Evolutionary conservation across 352 stramenopile species (phyloP), one percentile per base, ranked within the genome.

Genomic region (Globisporangium recalcitrans): DNA sequence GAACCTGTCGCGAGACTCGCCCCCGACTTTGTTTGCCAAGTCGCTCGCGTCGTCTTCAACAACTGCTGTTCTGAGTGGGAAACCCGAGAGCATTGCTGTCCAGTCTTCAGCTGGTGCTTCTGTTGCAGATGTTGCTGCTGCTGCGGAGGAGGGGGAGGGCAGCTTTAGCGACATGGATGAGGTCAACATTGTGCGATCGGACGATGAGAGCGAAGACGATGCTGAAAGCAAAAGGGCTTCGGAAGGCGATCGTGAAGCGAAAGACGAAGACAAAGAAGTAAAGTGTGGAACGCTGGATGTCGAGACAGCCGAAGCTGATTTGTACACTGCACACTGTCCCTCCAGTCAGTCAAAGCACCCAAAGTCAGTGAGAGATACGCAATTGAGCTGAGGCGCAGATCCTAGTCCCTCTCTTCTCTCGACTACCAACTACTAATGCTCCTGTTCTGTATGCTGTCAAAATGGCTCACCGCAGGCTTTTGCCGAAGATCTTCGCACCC

Each of bases 401-500:
- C 38, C 38, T 11, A 46, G 38, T 0, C 10, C 10, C 38, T 46
- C 5, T 21, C 38, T 46, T 46, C 10, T 21, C 38, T 0, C 1
- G 21, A 46, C 9, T 11, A 10, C 38, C 16, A 9, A 46, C 38
- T 46, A 46, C n/a, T n/a, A n/a, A n/a, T n/a, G 21, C 38, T 21
- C 38, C 19, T 16, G 5, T 11, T n/a, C 14, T 46, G 38, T 46
- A n/a, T 46, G 14, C 38, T 46, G 5, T 6, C 14, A 3, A 19
- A 40, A 40, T 40, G 4, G 11, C 13, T 40, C 13, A 6, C 6
- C 16, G 47, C 52, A 66, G 38, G 27, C 40, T 26, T 24, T 14
- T 66, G 6, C 64, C 60, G 16, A 62, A 60, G 52, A 75, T 81
- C 53, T 83, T 76, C 62, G 31, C 83, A 4, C 76, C 76, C 26